These are phyloP conservation scores for Solanum etuberosum DNA, from an alignment of 257 asterid genomes.

Conservation along the genomic window DNA sequence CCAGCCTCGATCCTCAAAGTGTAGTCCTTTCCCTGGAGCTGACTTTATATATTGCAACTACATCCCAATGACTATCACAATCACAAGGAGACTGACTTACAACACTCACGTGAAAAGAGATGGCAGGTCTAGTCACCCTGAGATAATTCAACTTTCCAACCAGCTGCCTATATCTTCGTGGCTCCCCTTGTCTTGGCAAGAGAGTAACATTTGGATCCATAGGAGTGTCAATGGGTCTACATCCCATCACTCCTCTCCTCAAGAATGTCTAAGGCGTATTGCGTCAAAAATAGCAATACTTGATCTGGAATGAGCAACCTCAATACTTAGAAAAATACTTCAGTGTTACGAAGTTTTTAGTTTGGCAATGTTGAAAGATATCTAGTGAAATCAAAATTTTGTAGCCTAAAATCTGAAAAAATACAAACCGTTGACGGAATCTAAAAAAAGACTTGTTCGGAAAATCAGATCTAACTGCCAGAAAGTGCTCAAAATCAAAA, in stretches of 20 bases:
- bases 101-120: neutral
- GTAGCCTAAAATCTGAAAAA: neutral
- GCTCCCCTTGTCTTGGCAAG: neutral
- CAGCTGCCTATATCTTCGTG: neutral
- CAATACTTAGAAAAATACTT: neutral
- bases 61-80: neutral
- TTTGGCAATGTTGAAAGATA: neutral
- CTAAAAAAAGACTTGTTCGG: neutral
- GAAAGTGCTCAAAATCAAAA: neutral
- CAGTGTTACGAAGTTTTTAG: neutral
- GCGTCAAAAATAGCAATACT: neutral
- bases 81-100: neutral
- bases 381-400: neutral
- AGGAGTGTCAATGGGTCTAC: neutral
- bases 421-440: neutral
- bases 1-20: neutral
- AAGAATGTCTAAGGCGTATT: neutral
- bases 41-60: neutral
- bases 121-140: neutral
- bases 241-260: neutral
- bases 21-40: neutral
- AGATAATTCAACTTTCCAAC: neutral
- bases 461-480: neutral
- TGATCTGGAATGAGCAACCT: neutral
- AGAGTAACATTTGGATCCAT: neutral